Evolutionary conservation across 1,139 yeast genomes (phyloP).

Genomic region (Kazachstania sp.): DNA sequence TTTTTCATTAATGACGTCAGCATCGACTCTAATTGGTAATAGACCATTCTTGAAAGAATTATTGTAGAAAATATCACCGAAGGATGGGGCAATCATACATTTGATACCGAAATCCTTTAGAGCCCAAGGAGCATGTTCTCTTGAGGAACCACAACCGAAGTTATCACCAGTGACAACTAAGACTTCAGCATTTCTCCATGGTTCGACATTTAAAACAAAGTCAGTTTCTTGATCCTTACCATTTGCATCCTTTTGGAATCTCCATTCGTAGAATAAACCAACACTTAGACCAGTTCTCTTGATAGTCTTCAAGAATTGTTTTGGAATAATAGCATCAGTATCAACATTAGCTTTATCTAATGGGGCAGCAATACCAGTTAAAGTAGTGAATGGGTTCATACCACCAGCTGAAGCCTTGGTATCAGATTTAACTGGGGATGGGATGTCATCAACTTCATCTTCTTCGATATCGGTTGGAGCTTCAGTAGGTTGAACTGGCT

Average conservation of each 20-base stretch:
- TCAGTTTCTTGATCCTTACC: slow-evolving; percentile 81
- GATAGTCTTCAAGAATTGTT: slow-evolving; percentile 93
- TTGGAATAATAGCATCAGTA: slow-evolving; percentile 97
- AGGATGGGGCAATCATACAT: slow-evolving; percentile 93
- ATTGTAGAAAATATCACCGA: slow-evolving; percentile 96
- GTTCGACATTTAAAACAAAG: slow-evolving; percentile 76
- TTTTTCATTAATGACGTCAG: slow-evolving; percentile 58
- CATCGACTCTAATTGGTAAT: slow-evolving; percentile 81
- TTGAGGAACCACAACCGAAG: slow-evolving; percentile 97
- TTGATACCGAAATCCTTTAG: slow-evolving; percentile 93
- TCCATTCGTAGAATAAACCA: slow-evolving; percentile 85
- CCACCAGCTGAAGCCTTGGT: slow-evolving; percentile 38
- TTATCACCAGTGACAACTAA: slow-evolving; percentile 91
- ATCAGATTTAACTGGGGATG: slow-evolving; percentile 33
- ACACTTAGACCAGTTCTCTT: slow-evolving; percentile 87
- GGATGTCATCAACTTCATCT: slow-evolving; percentile 51
- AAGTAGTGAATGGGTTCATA: slow-evolving; percentile 65
- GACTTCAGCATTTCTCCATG: slow-evolving; percentile 71
- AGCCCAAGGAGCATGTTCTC: slow-evolving; percentile 99
- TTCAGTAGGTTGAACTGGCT: slow-evolving; percentile 38
- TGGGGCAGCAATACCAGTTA: slow-evolving; percentile 88
- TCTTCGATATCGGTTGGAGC: slow-evolving; percentile 28
- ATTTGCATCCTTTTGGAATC: slow-evolving; percentile 59
- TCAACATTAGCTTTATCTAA: slow-evolving; percentile 91
- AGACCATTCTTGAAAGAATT: slow-evolving; percentile 94